phyloP scores from a whole-genome alignment of 2,329 filamentous ascomycete genomes.

The Dothistroma pini region DNA sequence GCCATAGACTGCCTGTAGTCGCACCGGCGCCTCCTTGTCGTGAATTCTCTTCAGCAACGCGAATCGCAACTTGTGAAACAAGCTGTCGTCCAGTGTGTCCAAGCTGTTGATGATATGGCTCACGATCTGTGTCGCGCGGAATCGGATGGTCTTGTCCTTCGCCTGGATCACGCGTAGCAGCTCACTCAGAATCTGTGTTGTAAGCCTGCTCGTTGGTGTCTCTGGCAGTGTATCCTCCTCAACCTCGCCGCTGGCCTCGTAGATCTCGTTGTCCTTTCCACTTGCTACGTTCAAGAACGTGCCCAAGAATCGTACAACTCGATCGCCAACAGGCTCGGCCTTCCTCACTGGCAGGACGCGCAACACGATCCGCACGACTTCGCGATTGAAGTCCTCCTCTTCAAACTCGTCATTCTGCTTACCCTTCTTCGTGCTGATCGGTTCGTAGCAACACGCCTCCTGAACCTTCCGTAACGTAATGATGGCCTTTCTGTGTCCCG shows the following conservation, averaged over 20 bases:
- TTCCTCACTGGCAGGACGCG: conserved; percentile 86
- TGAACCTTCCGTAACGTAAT: conserved; percentile 88
- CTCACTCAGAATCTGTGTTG: conserved; percentile 66
- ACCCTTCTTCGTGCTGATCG: conserved; percentile 47
- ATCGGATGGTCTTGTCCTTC: conserved; percentile 92
- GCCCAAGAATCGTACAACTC: conserved; percentile 80
- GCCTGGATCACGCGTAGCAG: conserved; percentile 72
- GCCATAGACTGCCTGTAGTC: conserved; percentile 86
- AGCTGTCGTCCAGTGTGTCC: conserved; percentile 84
- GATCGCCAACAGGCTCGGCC: conserved; percentile 82
- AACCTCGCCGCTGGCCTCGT: conserved; percentile 56
- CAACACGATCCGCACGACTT: conserved; percentile 78
- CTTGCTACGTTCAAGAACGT: conserved; percentile 71
- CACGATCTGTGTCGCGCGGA: conserved; percentile 82
- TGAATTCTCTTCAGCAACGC: conserved; percentile 79
- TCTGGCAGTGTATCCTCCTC: conserved; percentile 62
- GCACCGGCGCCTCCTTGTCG: conserved; percentile 90
- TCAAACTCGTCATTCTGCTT: conserved; percentile 64
- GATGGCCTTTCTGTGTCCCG: conserved; percentile 83
- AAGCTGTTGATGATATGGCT: conserved; percentile 90
- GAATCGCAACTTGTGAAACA: conserved; percentile 78
- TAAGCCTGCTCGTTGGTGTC: conserved; percentile 78
- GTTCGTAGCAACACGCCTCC: conserved; percentile 68
- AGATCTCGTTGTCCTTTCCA: conserved; percentile 51
- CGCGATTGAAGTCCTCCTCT: conserved; percentile 81